Conservation (phyloP, 345 rosid genomes). For the Bruguiera gymnorhiza region DNA sequence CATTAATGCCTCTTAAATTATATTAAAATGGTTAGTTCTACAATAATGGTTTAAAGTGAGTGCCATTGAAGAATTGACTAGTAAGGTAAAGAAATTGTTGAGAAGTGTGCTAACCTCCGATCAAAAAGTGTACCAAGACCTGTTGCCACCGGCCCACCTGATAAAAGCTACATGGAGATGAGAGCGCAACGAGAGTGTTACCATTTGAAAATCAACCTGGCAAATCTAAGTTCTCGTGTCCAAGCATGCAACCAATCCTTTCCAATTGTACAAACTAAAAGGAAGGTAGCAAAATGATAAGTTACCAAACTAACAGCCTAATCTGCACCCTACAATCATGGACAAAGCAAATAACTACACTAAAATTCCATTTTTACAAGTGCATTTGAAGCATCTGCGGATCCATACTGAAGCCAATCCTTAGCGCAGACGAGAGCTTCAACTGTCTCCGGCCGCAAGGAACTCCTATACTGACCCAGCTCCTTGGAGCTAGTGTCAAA, state of each 20-base stretch:
- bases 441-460: conserved; percentile 76
- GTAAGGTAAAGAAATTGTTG: no score
- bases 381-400: conserved; percentile 37
- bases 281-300: conserved; percentile 6
- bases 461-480: conserved; percentile 67
- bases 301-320: not conserved
- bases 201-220: no score
- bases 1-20: no score
- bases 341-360: not conserved
- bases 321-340: no score
- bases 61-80: no score
- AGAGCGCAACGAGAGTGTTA: no score
- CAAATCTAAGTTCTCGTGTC: not conserved
- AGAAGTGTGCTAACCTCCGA: no score
- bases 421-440: conserved; percentile 86
- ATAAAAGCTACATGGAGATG: no score
- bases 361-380: conserved; percentile 60
- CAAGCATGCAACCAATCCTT: conserved; percentile 10
- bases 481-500: conserved; percentile 54
- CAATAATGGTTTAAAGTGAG: no score
- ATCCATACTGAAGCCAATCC: conserved; percentile 69
- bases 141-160: no score
- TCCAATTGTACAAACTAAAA: conserved; percentile 10
- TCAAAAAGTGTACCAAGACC: no score
- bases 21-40: no score